A percentile compares a stretch with the other conserved stretches of the same genome.
phyloP scores from a whole-genome alignment of 1,284 basidiomycete species.

The Clitocybe nebularis region DNA sequence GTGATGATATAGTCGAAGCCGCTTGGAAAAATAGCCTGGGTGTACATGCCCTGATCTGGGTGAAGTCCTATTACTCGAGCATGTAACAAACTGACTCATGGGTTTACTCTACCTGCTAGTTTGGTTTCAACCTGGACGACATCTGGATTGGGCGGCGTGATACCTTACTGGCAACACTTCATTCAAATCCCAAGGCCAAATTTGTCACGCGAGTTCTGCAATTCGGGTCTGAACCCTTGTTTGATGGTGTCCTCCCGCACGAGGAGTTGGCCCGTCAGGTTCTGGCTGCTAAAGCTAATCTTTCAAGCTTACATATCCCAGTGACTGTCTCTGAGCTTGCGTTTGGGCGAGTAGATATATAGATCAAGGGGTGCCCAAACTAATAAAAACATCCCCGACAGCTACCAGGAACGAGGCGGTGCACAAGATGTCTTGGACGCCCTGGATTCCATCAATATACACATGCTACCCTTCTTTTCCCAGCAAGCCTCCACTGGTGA shows the following conservation, averaged over 20 bases:
- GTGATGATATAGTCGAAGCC: conserved; percentile 59
- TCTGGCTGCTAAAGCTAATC: conserved; percentile 3
- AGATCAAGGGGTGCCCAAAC: too few species aligned
- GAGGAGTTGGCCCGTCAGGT: conserved; percentile 1
- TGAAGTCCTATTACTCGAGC: conserved; percentile 21
- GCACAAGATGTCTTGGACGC: conserved; percentile 57
- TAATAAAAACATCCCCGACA: too few species aligned
- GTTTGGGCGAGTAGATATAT: neutral
- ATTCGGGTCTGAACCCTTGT: conserved; percentile 6
- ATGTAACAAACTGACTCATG: neutral
- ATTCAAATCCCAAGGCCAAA: conserved; percentile 6
- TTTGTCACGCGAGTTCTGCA: conserved; percentile 6
- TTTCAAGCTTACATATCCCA: conserved; percentile 4
- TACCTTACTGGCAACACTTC: conserved; percentile 2
- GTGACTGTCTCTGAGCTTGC: conserved; percentile 5
- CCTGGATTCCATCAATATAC: conserved; percentile 57
- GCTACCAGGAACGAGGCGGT: conserved; percentile 50
- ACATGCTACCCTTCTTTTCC: conserved; percentile 67
- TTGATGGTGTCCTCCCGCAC: conserved; percentile 2
- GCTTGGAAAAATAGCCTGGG: conserved; percentile 59
- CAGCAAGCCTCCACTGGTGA: conserved; percentile 45
- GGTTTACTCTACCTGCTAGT: conserved; percentile 6
- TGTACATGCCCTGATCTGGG: conserved; percentile 66
- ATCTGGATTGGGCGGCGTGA: conserved; percentile 7
- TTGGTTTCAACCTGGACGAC: conserved; percentile 10